Conservation (phyloP, 768 basidiomycete genomes). For the Tephrocybe sp. region DNA sequence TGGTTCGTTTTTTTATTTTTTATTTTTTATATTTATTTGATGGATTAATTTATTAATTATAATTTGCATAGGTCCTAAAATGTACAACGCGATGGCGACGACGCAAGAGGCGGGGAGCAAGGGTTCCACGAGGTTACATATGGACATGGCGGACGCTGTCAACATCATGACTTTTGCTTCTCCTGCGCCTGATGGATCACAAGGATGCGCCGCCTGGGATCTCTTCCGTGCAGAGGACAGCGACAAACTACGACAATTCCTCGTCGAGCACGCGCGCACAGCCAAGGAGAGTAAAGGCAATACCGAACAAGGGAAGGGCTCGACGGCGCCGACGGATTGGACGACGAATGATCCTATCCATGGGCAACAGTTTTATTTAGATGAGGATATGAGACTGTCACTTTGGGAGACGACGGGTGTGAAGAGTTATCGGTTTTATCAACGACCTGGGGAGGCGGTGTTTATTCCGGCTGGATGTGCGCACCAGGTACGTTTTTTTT, state of each 20-base stretch:
- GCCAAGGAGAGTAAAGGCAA: background rate
- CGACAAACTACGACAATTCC: conserved; percentile 70
- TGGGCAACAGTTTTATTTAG: conserved; percentile 84
- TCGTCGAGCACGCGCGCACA: conserved; percentile 38
- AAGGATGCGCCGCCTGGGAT: conserved; percentile 90
- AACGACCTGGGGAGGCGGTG: conserved; percentile 88
- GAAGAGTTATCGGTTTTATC: conserved; percentile 80
- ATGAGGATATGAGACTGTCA: conserved; percentile 61
- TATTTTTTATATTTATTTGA: background rate
- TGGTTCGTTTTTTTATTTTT: conserved; percentile 39
- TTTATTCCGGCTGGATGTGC: conserved; percentile 95
- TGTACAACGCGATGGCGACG: conserved; percentile 89
- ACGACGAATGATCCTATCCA: conserved; percentile 77
- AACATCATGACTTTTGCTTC: conserved; percentile 86
- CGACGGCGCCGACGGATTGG: conserved; percentile 17
- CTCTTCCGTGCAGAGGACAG: conserved; percentile 82
- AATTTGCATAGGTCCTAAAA: conserved; percentile 73
- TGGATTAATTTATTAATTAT: background rate
- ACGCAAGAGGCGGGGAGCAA: conserved; percentile 64
- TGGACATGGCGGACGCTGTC: conserved; percentile 93
- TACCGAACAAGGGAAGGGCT: background rate
- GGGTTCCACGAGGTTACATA: conserved; percentile 86
- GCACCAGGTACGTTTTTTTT: conserved; percentile 61
- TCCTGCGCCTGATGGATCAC: conserved; percentile 50
- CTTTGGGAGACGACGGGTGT: conserved; percentile 69